Evolutionary conservation across 2,329 filamentous ascomycete species (phyloP), one percentile per base, ranked within the genome.

Genomic region (Neophaeococcomyces mojaviensis): DNA sequence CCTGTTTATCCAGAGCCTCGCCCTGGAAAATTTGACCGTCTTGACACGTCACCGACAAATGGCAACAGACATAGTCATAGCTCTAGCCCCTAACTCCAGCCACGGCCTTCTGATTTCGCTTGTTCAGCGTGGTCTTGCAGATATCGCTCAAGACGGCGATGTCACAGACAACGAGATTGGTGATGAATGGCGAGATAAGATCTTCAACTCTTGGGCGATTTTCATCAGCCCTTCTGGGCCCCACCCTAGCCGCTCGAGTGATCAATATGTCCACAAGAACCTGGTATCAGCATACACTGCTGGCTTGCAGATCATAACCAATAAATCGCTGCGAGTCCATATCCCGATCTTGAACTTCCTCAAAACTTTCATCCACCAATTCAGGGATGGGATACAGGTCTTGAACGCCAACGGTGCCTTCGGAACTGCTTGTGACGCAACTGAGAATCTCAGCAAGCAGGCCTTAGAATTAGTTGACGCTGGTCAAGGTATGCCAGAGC

Each of bases 41-140:
- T 74, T 98, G 47, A 81, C 86, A 5, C 84, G 81, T 60, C 87
- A 87, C 61, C 83, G 85, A 57, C 70, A 76, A 47, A 89, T 88
- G 59, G 78, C 83, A 24, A 71, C 80, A 28, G 92, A 98, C 62
- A 84, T 98, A 19, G 82, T 88, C 52, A 82, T 87, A 34, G 88
- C 92, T n/a, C 71, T 99, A 34, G 94, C 88, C 59, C 87, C 94
- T 44, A 95, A 90, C 56, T 90, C 97, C 31, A 97, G 94, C 58
- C 94, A 98, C 58, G 94, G 92, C 12, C 84, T 97, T 24, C 74
- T 99, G 36, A 84, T 97, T 55, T 97, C 96, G 59, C 78, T 96
- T 55, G 84, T 95, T 40, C 80, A 90, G 46, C 96, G 94, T 65
- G 86, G 88, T 8, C 86, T 97, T 47, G 82, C 84, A 15, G 86